Conservation (phyloP, 2,329 filamentous ascomycete genomes). For the Aspergillus sojae region DNA sequence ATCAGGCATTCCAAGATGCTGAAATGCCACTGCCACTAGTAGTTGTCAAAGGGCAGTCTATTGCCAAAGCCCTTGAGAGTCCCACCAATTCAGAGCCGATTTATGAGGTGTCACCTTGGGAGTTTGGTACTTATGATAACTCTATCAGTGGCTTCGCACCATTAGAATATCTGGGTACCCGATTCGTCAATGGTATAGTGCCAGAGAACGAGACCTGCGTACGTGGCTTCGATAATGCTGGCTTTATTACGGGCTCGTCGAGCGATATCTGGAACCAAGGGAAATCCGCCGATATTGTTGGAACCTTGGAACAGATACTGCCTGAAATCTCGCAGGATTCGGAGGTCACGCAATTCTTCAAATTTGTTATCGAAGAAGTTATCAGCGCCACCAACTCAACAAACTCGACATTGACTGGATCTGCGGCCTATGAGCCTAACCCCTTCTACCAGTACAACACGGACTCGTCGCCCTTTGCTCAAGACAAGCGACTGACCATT, state of each 20-base stretch:
- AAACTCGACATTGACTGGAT: no score
- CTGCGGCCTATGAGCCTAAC: no score
- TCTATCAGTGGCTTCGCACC: slow-evolving; percentile 70
- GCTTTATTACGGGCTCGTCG: slow-evolving; percentile 81
- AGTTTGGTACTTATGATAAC: slow-evolving; percentile 74
- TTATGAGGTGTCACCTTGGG: slow-evolving; percentile 74
- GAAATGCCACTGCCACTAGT: slow-evolving; percentile 71
- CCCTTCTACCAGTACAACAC: no score
- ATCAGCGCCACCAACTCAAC: no score
- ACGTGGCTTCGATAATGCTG: slow-evolving; percentile 77
- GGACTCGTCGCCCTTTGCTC: no score
- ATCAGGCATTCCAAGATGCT: slow-evolving; percentile 61
- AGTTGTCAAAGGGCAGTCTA: slow-evolving; percentile 66
- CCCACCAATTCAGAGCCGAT: slow-evolving; percentile 51
- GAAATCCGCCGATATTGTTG: no score
- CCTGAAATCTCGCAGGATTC: no score
- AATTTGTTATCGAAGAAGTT: no score
- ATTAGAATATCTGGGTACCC: slow-evolving; percentile 69
- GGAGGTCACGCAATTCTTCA: no score
- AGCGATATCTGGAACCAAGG: slow-evolving; percentile 76
- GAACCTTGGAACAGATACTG: no score
- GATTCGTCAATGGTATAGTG: slow-evolving; percentile 65
- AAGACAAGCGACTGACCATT: slow-evolving; percentile 33
- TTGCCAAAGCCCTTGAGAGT: slow-evolving; percentile 56
- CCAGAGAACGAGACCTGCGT: slow-evolving; percentile 63